phyloP scores from a whole-genome alignment of 176 grass and related monocot genomes.

The Echinochloa phyllopogon region DNA sequence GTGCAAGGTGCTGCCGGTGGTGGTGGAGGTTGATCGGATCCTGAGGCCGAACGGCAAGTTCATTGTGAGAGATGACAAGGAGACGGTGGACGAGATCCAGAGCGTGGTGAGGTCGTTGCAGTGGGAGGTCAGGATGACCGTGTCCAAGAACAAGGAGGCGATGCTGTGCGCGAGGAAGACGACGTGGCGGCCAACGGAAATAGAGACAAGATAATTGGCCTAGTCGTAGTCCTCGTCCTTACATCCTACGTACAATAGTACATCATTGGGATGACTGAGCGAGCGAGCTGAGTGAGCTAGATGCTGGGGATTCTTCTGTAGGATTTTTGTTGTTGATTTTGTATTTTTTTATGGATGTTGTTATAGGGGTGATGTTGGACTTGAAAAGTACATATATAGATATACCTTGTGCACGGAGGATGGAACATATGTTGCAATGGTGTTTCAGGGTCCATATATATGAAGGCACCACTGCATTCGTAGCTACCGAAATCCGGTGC shows the following conservation, averaged over 20 bases:
- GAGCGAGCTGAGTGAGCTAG: no score
- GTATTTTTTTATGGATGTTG: background rate
- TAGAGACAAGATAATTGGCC: conserved; percentile 42
- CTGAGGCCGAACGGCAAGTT: conserved; percentile 78
- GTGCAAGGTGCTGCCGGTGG: conserved; percentile 71
- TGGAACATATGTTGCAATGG: no score
- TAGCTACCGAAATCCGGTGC: no score
- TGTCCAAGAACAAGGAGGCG: conserved; percentile 65
- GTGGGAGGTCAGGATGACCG: conserved; percentile 80
- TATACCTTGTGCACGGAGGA: no score
- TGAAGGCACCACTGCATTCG: no score
- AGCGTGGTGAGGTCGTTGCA: conserved; percentile 74
- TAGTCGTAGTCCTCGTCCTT: background rate
- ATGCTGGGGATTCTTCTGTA: background rate
- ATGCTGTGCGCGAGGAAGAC: conserved; percentile 88
- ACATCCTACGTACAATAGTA: background rate
- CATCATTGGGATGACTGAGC: background rate
- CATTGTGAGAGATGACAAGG: conserved; percentile 73
- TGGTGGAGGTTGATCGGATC: conserved; percentile 87
- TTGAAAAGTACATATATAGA: no score
- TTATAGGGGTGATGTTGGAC: no score
- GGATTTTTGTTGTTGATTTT: background rate
- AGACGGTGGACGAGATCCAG: conserved; percentile 72
- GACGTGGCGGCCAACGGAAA: conserved; percentile 72
- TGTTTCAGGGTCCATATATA: no score